These are phyloP conservation scores for Dryadomyces quercus-mongolicae DNA, from an alignment of 2,329 filamentous ascomycete genomes.

Conservation along the genomic window DNA sequence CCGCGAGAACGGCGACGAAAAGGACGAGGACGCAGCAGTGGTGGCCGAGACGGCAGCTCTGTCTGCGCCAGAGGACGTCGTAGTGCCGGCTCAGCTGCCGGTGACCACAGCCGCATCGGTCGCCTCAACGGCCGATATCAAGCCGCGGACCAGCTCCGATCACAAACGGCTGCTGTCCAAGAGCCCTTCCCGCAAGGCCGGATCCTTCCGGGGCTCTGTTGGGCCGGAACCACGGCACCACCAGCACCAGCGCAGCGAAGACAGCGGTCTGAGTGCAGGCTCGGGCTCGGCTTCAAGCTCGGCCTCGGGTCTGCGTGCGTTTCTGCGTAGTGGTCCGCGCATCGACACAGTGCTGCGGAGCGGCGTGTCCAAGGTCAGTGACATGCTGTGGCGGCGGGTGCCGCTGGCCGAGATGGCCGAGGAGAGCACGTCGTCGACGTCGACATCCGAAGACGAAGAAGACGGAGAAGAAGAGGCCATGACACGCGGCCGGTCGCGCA, in stretches of 20 bases:
- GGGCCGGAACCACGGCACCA: conserved; percentile 19
- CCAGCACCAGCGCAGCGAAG: neutral
- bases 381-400: conserved; percentile 41
- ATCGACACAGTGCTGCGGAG: conserved; percentile 60
- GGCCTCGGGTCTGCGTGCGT: conserved; percentile 40
- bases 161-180: neutral
- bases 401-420: conserved; percentile 20
- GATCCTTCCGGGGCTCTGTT: neutral
- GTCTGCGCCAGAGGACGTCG: no score
- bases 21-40: neutral
- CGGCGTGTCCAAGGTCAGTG: conserved; percentile 43
- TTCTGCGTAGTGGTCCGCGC: conserved; percentile 52
- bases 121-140: neutral
- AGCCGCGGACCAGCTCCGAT: neutral
- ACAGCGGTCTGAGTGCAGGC: conserved; percentile 9
- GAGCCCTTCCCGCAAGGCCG: neutral
- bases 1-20: conserved; percentile 25
- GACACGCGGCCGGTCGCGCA: conserved; percentile 25
- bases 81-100: neutral
- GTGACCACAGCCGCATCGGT: neutral
- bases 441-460: conserved; percentile 30
- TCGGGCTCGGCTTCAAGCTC: neutral
- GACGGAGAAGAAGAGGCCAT: conserved; percentile 24
- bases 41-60: neutral
- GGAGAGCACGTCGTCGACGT: conserved; percentile 16